These are phyloP conservation scores for Cadophora sp. DNA, from an alignment of 2,329 filamentous ascomycete species.

Conservation along the genomic window DNA sequence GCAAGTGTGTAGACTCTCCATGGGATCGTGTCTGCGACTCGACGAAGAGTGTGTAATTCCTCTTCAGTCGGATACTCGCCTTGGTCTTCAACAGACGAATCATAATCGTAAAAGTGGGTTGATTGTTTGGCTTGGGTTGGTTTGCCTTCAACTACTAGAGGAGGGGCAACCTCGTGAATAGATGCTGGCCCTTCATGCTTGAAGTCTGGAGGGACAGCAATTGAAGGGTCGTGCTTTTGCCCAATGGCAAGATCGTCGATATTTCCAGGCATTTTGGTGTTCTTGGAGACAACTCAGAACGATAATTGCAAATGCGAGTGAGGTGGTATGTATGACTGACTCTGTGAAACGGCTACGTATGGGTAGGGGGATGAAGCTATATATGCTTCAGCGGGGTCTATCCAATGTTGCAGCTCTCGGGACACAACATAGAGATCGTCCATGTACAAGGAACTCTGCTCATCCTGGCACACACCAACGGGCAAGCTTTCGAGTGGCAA, in stretches of 20 bases:
- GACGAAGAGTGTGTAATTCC: conserved; percentile 63
- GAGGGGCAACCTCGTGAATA: conserved; percentile 19
- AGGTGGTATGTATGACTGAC: neutral
- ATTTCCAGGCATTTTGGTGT: conserved; percentile 28
- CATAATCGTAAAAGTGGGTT: conserved; percentile 13
- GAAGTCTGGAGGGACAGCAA: conserved; percentile 34
- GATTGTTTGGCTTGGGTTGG: conserved; percentile 8
- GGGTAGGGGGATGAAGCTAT: conserved; percentile 18
- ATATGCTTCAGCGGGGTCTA: conserved; percentile 22
- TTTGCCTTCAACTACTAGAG: conserved; percentile 55
- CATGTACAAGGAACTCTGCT: neutral
- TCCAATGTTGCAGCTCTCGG: neutral
- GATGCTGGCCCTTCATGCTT: conserved; percentile 33
- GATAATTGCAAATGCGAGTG: neutral
- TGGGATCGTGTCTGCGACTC: conserved; percentile 58
- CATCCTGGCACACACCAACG: conserved; percentile 6
- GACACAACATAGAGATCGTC: neutral
- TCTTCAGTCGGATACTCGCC: conserved; percentile 61
- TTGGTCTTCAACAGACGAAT: conserved; percentile 3
- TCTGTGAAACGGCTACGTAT: neutral
- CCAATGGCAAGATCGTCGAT: conserved; percentile 37
- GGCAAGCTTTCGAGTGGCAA: neutral
- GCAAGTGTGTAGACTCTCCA: conserved; percentile 54
- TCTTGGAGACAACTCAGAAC: neutral
- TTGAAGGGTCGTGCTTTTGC: conserved; percentile 37